Evolutionary conservation across 768 basidiomycete species (phyloP), one percentile per base, ranked within the genome.

Genomic region (Hydnomerulius pinastri): DNA sequence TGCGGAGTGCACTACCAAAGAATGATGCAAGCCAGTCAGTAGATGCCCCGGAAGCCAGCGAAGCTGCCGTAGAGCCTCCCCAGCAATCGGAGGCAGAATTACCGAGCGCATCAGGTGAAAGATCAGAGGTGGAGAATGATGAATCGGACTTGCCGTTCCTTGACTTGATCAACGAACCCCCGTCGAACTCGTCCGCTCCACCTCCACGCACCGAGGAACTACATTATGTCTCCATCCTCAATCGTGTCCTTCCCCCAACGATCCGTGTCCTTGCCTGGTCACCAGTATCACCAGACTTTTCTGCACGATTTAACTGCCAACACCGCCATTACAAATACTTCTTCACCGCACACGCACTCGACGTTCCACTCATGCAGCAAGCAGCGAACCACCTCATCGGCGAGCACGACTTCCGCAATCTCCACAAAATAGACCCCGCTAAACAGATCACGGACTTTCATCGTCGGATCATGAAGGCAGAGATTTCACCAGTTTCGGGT

Each of bases 241-340:
- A 99, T 67, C 83, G 84, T 32, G 73, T 94, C 39, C 83, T 99
- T 6, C 97, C 96, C 1, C 79, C 84, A 0, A 91, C 93, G 0
- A 92, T 98, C 60, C 88, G 94, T 21, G 73, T 98, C 32, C 77
- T 93, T 43, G 94, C 93, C 7, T 99, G 96, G 95, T 92, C 96
- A 8, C 92, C 95, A 17, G 86, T 98, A 24, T 67, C 81, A 3
- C 67, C 78, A 7, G 65, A 66, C 28, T 98, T 98, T 69, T 93
- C 94, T 18, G 87, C 95, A 7, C 86, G 97, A 4, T 94, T 88
- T 71, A 86, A 85, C 11, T 98, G 96, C 72, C 75, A 71, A 45
- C 85, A 81, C 60, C 78, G 97, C 30, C 96, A 99, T 66, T 98
- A 99, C 83, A 98, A 96, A 64, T 99, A 98, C 71, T 96, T 98